These are phyloP conservation scores for Aphanomyces astaci DNA, from an alignment of 352 stramenopile species.

Conservation along the genomic window DNA sequence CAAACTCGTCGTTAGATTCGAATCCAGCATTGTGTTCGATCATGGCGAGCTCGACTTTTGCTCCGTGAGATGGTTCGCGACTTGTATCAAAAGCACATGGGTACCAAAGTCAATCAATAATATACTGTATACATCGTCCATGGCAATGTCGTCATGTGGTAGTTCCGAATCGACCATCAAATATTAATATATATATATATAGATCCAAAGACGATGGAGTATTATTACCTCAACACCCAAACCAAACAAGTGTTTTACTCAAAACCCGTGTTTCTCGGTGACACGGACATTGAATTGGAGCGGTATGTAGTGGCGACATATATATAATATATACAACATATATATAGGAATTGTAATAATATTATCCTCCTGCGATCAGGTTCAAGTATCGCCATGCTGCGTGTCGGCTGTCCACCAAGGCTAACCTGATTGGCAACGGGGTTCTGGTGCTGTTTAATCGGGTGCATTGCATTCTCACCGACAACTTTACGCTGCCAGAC, in stretches of 20 bases:
- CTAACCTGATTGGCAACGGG: constrained; percentile 10
- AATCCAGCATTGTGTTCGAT: neutral
- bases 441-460: neutral
- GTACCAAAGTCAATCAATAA: too few species aligned
- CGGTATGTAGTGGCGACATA: too few species aligned
- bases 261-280: constrained; percentile 10
- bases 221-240: constrained; percentile 17
- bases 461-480: neutral
- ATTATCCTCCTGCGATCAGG: too few species aligned
- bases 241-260: constrained; percentile 10
- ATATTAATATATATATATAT: too few species aligned
- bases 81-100: constrained; percentile 16
- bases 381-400: constrained; percentile 7
- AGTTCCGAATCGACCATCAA: too few species aligned
- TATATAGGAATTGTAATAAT: too few species aligned
- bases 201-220: constrained; percentile 15
- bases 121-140: too few species aligned
- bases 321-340: too few species aligned
- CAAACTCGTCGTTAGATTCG: neutral
- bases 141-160: too few species aligned
- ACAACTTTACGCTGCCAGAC: constrained; percentile 10
- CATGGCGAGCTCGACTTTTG: neutral
- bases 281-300: constrained; percentile 2
- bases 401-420: constrained; percentile 6
- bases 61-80: constrained; percentile 12